Evolutionary conservation across 306 rosid species (phyloP), one percentile per base, ranked within the genome.

Genomic region (Trifolium subterraneum): DNA sequence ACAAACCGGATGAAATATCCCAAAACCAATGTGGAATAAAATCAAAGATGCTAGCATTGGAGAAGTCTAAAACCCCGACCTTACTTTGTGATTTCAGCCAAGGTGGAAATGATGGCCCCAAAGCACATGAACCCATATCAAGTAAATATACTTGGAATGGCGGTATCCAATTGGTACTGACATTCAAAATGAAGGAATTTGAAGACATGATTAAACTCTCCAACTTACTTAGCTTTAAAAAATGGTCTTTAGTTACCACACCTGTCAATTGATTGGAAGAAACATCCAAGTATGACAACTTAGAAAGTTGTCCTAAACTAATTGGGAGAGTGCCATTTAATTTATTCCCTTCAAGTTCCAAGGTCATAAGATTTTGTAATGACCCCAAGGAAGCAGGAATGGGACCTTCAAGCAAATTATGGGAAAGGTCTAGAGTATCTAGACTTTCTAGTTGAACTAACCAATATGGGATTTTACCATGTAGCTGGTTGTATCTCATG

Each of bases 1-100:
- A n/a, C n/a, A n/a, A n/a, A n/a, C n/a, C n/a, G n/a, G n/a, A n/a
- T 25, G 64, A 58, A 58, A 58, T 25, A 58, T 58, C 0, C 64
- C 64, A 58, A 58, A 58, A 58, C 64, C 38, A 58, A 7, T 58
- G 25, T 58, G 64, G 64, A 2, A 58, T 58, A 58, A 2, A 25
- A 58, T 19, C 64, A 25, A 25, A 0, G 2, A 58, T 58, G 38
- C 64, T 58, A 0, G 64, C 18, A 23, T 58, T 58, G 2, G 10
- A 58, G 0, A 58, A 58, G 1, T 25, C 64, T 25, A 58, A 23
- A 12, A 12, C 0, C 0, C 0, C 5, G 16, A 58, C 1, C 9
- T 58, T 13, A 12, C 18, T 58, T 13, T 58, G 64, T 58, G 64
- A 58, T 25, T 25, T 58, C 18, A 58, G 4, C 64, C 64, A 58